A percentile compares a stretch with the other conserved stretches of the same genome.
phyloP scores from a whole-genome alignment of 768 basidiomycete genomes.

The Asterophora parasitica region DNA sequence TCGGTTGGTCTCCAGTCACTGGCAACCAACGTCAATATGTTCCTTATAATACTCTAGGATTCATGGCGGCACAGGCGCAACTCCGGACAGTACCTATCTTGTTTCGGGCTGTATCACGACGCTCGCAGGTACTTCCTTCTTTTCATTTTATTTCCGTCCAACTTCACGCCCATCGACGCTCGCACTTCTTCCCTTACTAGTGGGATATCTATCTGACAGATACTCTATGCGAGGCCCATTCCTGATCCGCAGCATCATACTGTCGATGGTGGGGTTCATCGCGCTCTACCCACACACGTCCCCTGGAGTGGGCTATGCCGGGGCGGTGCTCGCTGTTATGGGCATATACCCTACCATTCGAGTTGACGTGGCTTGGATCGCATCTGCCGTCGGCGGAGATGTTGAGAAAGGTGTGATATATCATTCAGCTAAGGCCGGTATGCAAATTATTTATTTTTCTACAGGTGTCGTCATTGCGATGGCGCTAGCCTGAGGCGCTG shows the following conservation, averaged over 20 bases:
- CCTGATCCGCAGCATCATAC: conserved; percentile 34
- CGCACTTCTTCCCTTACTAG: conserved; percentile 3
- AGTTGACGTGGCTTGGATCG: conserved; percentile 48
- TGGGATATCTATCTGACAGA: conserved; percentile 40
- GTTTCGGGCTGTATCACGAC: conserved; percentile 42
- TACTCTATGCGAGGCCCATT: conserved; percentile 43
- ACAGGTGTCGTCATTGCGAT: conserved; percentile 41
- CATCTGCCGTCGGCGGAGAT: conserved; percentile 53
- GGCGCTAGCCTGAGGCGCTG: conserved; percentile 50
- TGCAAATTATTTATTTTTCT: background rate
- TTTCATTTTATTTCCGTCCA: conserved; percentile 12
- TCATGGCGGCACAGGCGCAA: conserved; percentile 44
- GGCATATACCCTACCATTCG: conserved; percentile 52
- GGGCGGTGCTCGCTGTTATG: conserved; percentile 44
- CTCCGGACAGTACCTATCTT: conserved; percentile 46
- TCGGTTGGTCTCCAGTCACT: conserved; percentile 23
- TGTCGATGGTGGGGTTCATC: conserved; percentile 49
- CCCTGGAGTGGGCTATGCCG: conserved; percentile 39
- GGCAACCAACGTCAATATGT: background rate
- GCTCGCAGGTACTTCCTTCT: conserved; percentile 15
- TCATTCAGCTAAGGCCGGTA: background rate
- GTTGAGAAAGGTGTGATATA: conserved; percentile 35
- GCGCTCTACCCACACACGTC: conserved; percentile 34
- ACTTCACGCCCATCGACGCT: background rate
- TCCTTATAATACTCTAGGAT: conserved; percentile 24